Conservation (phyloP, 2,329 filamentous ascomycete genomes). For the Phialophora tarda region DNA sequence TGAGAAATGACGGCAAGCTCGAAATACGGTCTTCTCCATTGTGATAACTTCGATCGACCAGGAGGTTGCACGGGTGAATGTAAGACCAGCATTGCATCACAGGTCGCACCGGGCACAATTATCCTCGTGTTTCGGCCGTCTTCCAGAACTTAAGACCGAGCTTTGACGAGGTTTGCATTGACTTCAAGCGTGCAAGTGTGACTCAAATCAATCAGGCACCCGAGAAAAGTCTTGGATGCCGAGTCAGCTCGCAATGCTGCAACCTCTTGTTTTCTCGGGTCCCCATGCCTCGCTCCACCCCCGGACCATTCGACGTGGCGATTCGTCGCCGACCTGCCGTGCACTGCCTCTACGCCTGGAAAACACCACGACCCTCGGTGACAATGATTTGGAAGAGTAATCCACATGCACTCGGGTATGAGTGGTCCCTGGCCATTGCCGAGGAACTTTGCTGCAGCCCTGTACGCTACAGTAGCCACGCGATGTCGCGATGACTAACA, state of each 20-base stretch:
- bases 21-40: not conserved
- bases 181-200: not conserved
- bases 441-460: not conserved
- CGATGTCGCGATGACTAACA: not conserved
- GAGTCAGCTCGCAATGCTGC: not conserved
- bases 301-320: not conserved
- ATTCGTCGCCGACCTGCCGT: not conserved
- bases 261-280: not conserved
- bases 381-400: not conserved
- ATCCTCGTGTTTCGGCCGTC: not conserved
- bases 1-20: not conserved
- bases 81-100: not conserved
- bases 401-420: not conserved
- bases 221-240: not conserved
- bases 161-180: not conserved
- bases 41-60: not conserved
- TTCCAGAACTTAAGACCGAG: not conserved
- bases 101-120: not conserved
- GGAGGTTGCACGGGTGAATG: not conserved
- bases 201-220: not conserved
- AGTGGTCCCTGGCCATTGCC: not conserved
- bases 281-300: not conserved
- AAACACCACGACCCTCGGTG: not conserved
- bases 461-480: not conserved
- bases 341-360: not conserved